Conservation (phyloP, 139 green algal genomes). For the Haematococcus sp. region DNA sequence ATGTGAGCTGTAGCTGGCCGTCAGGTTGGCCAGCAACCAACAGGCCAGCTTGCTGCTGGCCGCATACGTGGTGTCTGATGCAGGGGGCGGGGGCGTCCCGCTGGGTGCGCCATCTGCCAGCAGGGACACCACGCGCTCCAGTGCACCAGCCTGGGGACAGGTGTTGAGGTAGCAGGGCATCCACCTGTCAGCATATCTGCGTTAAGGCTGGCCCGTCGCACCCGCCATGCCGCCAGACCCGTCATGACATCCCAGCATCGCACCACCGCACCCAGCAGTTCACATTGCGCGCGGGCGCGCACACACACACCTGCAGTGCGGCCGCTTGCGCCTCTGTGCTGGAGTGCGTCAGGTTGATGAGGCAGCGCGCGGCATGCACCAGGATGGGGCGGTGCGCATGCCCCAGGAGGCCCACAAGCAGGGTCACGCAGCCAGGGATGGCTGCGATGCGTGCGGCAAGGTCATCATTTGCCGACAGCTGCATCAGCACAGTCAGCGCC, state of each 20-base stretch:
- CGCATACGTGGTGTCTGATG: no score
- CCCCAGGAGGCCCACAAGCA: not conserved
- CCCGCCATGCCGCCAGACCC: no score
- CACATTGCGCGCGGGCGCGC: not conserved
- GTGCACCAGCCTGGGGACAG: no score
- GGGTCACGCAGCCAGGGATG: not conserved
- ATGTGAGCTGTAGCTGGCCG: not conserved
- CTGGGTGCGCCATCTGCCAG: no score
- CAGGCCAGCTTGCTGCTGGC: conserved; percentile 8
- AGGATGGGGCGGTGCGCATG: not conserved
- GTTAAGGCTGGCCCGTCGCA: no score
- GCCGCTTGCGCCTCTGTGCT: not conserved
- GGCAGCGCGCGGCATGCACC: not conserved
- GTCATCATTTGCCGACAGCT: conserved; percentile 7
- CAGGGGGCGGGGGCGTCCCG: no score
- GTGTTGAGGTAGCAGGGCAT: no score
- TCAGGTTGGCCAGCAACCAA: conserved; percentile 12
- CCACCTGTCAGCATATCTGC: no score
- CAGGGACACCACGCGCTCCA: no score
- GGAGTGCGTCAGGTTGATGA: conserved; percentile 10
- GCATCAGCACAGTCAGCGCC: conserved; percentile 7
- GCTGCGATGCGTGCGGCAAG: not conserved
- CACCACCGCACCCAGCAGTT: no score
- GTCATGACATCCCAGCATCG: no score
- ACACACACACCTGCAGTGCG: not conserved